Evolutionary conservation across 192 early-diverging fungal genomes (phyloP), one percentile per base, ranked within the genome.

Genomic region (Coemansia sp.): DNA sequence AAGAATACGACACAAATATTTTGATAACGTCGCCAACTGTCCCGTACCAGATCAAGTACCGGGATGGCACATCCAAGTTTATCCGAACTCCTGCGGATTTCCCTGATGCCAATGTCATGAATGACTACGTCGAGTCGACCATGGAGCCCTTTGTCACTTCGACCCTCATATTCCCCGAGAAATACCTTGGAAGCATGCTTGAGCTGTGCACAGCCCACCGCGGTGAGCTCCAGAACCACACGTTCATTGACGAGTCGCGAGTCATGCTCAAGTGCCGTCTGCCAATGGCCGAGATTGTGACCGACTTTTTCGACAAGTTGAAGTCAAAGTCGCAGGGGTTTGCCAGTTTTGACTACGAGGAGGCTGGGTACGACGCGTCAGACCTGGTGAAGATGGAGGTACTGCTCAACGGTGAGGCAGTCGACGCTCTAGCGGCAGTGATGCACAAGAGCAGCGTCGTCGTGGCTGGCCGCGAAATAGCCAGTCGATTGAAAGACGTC

Each of bases 361-460:
- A 97, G 38, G 84, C 83, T 31, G 96, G 95, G 7, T 96, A 95
- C 74, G 84, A 86, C 18, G 77, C 79, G 10, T 87, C 94, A 9
- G 93, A 96, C 63, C 84, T 99, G 59, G 95, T 97, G 70, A 94
- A 91, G 71, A 90, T 98, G 85, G 93, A 92, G 65, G 88, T 99
- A 3, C 68, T 99, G 28, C 79, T 99, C 6, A 97, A 99, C 71
- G 84, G 85, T 36, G 95, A 94, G 58, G 87, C 92, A 1, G 93
- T 99, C 24, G 97, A 99, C 73, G 95, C 95, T 0, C 79, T 99
- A 3, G 90, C 95, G 0, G 85, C 93, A 5, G 94, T 99, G 57
- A 83, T 92, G 58, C 95, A 97, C 74, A 85, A 88, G 23, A 85
- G 82, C 18, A 85, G 86, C 37, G 85, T 88, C 1, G 88, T 90